These are phyloP conservation scores for Phytophthora syringae DNA, from an alignment of 352 stramenopile genomes.

Conservation along the genomic window DNA sequence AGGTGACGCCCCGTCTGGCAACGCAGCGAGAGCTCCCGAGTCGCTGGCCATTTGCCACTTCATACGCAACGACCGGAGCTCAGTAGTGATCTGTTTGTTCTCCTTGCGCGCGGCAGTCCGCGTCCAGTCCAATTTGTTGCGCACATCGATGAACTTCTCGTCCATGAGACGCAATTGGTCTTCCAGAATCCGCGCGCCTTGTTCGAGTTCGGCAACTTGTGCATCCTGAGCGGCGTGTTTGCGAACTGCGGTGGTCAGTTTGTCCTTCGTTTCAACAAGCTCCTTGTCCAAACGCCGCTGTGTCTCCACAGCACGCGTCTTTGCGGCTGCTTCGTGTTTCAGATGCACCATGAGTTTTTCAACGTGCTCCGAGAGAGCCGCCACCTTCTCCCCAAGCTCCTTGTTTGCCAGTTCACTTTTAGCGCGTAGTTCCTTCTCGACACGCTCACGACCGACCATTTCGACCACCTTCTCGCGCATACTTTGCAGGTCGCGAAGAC, in stretches of 20 bases:
- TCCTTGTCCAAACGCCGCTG: slow-evolving; percentile 86
- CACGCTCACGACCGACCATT: slow-evolving; percentile 77
- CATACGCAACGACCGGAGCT: slow-evolving; percentile 71
- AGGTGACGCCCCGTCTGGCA: slow-evolving; percentile 58
- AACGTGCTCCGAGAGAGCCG: slow-evolving; percentile 94
- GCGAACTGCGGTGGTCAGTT: slow-evolving; percentile 67
- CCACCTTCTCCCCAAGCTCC: slow-evolving; percentile 86
- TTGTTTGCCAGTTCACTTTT: slow-evolving; percentile 72
- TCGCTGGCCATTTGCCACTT: slow-evolving; percentile 81
- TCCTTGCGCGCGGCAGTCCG: slow-evolving; percentile 87
- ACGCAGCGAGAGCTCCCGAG: slow-evolving; percentile 43
- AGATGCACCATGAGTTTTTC: slow-evolving; percentile 97
- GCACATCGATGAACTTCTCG: slow-evolving; percentile 97
- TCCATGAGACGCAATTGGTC: slow-evolving; percentile 97
- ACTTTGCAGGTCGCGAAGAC: slow-evolving; percentile 62
- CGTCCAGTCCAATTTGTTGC: slow-evolving; percentile 96
- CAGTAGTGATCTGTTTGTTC: slow-evolving; percentile 67
- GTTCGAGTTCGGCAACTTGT: slow-evolving; percentile 91
- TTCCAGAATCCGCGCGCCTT: slow-evolving; percentile 94
- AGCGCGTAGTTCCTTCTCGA: slow-evolving; percentile 87
- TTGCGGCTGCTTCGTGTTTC: slow-evolving; percentile 95
- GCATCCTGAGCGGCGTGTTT: slow-evolving; percentile 87
- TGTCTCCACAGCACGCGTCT: slow-evolving; percentile 85
- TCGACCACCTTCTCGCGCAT: slow-evolving; percentile 84
- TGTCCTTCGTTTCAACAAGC: slow-evolving; percentile 66